A percentile compares a stretch with the other conserved stretches of the same genome.
phyloP scores from a whole-genome alignment of 441 rosid species.

The Bocquillonia castaneifolia region DNA sequence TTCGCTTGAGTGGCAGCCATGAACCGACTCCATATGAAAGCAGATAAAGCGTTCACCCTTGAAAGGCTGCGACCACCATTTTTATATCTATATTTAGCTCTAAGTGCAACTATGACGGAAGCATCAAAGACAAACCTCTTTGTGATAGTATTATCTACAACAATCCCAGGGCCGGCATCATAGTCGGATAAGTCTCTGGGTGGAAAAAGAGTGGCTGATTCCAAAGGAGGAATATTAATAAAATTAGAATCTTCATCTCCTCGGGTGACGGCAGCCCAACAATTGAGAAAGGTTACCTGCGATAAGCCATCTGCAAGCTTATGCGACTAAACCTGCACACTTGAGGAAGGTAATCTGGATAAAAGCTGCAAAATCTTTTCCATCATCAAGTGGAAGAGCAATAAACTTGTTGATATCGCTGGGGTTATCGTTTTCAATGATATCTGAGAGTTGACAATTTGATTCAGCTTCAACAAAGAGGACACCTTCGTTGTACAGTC shows the following conservation, averaged over 20 bases:
- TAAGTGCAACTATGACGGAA: constrained; percentile 12
- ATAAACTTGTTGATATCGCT: constrained; percentile 14
- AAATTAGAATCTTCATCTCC: not conserved
- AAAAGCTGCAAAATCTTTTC: not conserved
- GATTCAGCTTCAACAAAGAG: constrained; percentile 23
- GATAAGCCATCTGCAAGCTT: constrained; percentile 26
- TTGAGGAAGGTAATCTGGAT: constrained; percentile 24
- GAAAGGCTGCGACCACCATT: not conserved
- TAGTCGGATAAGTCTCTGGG: not conserved
- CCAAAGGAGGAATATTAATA: constrained; percentile 4
- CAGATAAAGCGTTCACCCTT: constrained; percentile 5
- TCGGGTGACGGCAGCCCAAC: constrained; percentile 24
- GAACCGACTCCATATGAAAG: constrained; percentile 13
- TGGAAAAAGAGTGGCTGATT: constrained; percentile 21
- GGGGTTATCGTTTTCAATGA: constrained; percentile 15
- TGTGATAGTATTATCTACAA: not conserved
- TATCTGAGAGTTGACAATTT: constrained; percentile 7
- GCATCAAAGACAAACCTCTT: constrained; percentile 22
- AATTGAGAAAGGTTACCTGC: constrained; percentile 4
- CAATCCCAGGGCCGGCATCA: not conserved
- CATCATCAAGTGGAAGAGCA: constrained; percentile 10
- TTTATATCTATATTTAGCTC: not conserved
- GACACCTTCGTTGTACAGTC: constrained; percentile 26
- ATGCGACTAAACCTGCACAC: constrained; percentile 28
- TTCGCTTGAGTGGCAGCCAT: not conserved